These are phyloP conservation scores for Boletus albobrunnescens DNA, from an alignment of 1,284 basidiomycete genomes.

Conservation along the genomic window DNA sequence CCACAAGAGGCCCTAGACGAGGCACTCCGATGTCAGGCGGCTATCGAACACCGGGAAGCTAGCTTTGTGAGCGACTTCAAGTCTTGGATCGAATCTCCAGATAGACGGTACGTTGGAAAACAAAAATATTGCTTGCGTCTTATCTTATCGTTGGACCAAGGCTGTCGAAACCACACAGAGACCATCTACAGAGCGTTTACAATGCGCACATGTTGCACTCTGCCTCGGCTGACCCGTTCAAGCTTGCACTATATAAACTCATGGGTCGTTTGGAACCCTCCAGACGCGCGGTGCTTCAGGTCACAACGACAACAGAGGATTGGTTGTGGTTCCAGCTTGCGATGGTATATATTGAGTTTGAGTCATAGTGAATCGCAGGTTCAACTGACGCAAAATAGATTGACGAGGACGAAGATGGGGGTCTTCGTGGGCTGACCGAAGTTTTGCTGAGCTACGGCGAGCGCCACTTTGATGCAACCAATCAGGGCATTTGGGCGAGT, in stretches of 20 bases:
- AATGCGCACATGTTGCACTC: constrained; percentile 91
- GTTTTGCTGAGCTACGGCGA: constrained; percentile 87
- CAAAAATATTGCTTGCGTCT: not conserved
- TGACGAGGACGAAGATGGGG: constrained; percentile 76
- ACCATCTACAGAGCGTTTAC: constrained; percentile 84
- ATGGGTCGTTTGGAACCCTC: constrained; percentile 89
- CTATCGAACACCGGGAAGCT: constrained; percentile 78
- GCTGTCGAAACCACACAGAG: constrained; percentile 75
- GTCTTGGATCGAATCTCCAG: constrained; percentile 81
- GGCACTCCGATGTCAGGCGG: constrained; percentile 67
- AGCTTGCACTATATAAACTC: constrained; percentile 92
- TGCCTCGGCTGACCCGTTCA: constrained; percentile 87
- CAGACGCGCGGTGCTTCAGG: constrained; percentile 76
- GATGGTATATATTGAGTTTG: constrained; percentile 48
- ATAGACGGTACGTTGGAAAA: constrained; percentile 56
- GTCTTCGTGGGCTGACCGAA: constrained; percentile 75
- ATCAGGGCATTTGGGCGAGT: constrained; percentile 81
- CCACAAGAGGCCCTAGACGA: constrained; percentile 76
- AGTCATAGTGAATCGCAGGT: not conserved
- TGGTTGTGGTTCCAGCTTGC: constrained; percentile 98
- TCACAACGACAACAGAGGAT: constrained; percentile 92
- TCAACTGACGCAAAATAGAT: constrained; percentile 39
- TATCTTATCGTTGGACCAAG: constrained; percentile 36
- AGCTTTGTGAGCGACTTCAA: constrained; percentile 84
- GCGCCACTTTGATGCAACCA: constrained; percentile 80